These are phyloP conservation scores for Kodamaea kakaduensis DNA, from an alignment of 805 yeast genomes.

Conservation along the genomic window DNA sequence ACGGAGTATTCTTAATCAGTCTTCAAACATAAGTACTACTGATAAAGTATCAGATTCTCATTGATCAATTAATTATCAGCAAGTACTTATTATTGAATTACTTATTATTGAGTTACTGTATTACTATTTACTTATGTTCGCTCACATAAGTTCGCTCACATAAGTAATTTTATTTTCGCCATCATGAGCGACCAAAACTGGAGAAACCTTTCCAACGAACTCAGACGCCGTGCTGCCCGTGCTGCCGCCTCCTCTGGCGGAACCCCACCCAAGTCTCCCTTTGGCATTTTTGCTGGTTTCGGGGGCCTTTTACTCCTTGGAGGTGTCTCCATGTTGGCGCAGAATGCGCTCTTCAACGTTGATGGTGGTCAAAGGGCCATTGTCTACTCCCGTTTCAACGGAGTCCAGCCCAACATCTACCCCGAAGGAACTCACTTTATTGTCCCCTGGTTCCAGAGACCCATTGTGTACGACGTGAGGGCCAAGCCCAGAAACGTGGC, in stretches of 20 bases:
- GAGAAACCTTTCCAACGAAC: constrained; percentile 39
- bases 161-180: too few relatives aligned
- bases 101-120: too few relatives aligned
- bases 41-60: too few relatives aligned
- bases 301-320: constrained; percentile 41
- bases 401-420: constrained; percentile 78
- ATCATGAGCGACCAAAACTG: constrained; percentile 41
- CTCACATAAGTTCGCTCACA: too few relatives aligned
- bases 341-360: constrained; percentile 53
- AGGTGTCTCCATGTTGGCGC: constrained; percentile 38
- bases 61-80: too few relatives aligned
- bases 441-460: constrained; percentile 92
- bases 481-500: constrained; percentile 97
- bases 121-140: too few relatives aligned
- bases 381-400: constrained; percentile 81
- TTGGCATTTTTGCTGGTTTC: constrained; percentile 38
- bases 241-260: constrained; percentile 23
- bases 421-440: constrained; percentile 94
- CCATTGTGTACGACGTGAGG: constrained; percentile 88
- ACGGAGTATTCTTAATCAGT: too few relatives aligned
- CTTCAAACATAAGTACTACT: too few relatives aligned
- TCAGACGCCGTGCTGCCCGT: constrained; percentile 37
- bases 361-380: constrained; percentile 99
- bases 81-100: too few relatives aligned
- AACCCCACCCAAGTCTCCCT: constrained; percentile 32